Conservation (phyloP, 2,329 filamentous ascomycete genomes). For the Penicillium nordicum region DNA sequence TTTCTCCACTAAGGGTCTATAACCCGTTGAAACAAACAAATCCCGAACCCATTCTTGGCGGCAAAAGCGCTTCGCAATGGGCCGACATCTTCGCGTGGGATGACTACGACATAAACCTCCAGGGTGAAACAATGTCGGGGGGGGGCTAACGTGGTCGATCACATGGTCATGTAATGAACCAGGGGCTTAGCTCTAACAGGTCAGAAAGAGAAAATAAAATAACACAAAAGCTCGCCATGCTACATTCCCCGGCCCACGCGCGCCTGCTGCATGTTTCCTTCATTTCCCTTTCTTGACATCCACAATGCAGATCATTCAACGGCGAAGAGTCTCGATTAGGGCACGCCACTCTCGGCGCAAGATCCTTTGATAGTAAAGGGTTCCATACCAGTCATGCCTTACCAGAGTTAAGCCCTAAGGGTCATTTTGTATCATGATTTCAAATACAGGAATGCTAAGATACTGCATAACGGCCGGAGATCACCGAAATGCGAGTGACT, state of each 20-base stretch:
- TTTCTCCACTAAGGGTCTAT: conserved; percentile 5
- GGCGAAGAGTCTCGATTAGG: neutral
- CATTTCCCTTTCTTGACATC: conserved; percentile 7
- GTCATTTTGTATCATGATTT: conserved; percentile 12
- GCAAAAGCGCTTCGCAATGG: conserved; percentile 15
- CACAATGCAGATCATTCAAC: conserved; percentile 4
- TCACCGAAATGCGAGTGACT: conserved; percentile 6
- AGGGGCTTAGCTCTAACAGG: conserved; percentile 1
- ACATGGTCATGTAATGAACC: conserved; percentile 18
- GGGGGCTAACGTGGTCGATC: conserved; percentile 25
- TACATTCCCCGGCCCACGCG: conserved; percentile 16
- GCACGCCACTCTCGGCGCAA: neutral
- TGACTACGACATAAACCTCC: neutral
- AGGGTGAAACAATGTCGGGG: conserved; percentile 23
- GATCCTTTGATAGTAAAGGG: neutral
- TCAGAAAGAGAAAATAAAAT: neutral
- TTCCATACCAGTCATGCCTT: conserved; percentile 19
- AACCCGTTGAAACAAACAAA: neutral
- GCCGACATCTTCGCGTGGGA: conserved; percentile 18
- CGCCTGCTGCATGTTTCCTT: conserved; percentile 7
- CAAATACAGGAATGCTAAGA: conserved; percentile 13
- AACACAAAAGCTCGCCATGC: conserved; percentile 1
- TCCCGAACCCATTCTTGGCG: conserved; percentile 4
- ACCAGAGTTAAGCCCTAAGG: conserved; percentile 3
- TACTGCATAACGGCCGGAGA: conserved; percentile 1